Conservation (phyloP, 1,139 yeast species). For the Yamadazyma epiphylla region DNA sequence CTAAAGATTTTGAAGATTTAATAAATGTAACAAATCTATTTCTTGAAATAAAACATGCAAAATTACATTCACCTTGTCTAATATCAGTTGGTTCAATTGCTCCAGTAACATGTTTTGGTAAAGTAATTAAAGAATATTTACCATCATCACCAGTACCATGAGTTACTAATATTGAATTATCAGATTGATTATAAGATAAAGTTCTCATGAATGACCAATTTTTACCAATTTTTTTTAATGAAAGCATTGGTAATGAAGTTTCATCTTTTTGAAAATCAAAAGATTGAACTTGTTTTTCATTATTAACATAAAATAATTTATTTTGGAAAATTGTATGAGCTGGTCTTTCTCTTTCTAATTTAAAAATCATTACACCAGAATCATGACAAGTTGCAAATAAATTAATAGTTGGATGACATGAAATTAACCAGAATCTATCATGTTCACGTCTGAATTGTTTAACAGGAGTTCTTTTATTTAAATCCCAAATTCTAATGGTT, state of each 20-base stretch:
- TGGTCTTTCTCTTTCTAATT: conserved; percentile 96
- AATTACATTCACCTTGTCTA: conserved; percentile 76
- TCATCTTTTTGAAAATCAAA: conserved; percentile 64
- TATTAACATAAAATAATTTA: conserved; percentile 70
- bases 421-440: conserved; percentile 92
- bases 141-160: conserved; percentile 64
- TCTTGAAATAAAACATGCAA: conserved; percentile 89
- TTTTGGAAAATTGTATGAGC: conserved; percentile 74
- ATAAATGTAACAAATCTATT: conserved; percentile 86
- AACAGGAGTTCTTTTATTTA: conserved; percentile 88
- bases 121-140: conserved; percentile 67
- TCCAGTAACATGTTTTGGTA: conserved; percentile 88
- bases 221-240: conserved; percentile 80
- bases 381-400: conserved; percentile 97
- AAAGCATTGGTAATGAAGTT: conserved; percentile 72
- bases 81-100: conserved; percentile 86
- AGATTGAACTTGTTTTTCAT: conserved; percentile 81
- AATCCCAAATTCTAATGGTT: conserved; percentile 97
- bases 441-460: conserved; percentile 92
- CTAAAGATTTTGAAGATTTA: conserved; percentile 61
- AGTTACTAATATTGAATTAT: conserved; percentile 79
- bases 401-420: conserved; percentile 85
- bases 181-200: conserved; percentile 88
- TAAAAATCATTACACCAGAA: conserved; percentile 96
- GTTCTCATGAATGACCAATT: conserved; percentile 84